These are phyloP conservation scores for Termitomyces sp. DNA, from an alignment of 768 basidiomycete species.

Conservation along the genomic window DNA sequence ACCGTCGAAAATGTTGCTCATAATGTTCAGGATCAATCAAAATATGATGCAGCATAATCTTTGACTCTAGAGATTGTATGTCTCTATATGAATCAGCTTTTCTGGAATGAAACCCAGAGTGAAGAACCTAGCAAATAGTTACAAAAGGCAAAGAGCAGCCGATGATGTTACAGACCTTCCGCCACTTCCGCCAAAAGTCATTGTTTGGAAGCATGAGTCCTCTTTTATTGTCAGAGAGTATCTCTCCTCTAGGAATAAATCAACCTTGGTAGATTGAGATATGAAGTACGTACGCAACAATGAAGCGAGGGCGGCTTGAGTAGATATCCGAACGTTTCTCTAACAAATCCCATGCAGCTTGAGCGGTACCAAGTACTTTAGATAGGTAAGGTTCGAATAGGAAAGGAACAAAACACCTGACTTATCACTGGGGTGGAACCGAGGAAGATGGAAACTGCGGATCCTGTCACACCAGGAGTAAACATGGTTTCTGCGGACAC, in stretches of 20 bases:
- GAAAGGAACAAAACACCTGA: constrained; percentile 5
- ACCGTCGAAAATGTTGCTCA: constrained; percentile 36
- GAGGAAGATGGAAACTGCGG: constrained; percentile 34
- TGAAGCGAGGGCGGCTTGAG: constrained; percentile 40
- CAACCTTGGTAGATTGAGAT: background rate
- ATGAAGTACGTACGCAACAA: constrained; percentile 28
- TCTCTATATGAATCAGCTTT: constrained; percentile 37
- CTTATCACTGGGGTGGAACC: constrained; percentile 39
- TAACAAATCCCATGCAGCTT: constrained; percentile 40
- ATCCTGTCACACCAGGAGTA: constrained; percentile 19
- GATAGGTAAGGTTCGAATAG: background rate
- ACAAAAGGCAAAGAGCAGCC: background rate
- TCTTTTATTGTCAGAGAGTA: constrained; percentile 40
- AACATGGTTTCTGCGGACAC: background rate
- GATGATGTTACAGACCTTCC: constrained; percentile 25
- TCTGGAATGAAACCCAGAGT: constrained; percentile 35
- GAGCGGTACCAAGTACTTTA: constrained; percentile 37
- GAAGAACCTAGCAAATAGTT: constrained; percentile 29
- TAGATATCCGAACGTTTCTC: constrained; percentile 43
- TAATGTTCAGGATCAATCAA: constrained; percentile 32
- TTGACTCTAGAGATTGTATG: constrained; percentile 44
- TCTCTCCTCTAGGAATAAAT: constrained; percentile 28
- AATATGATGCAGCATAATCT: constrained; percentile 35
- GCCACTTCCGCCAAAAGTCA: constrained; percentile 40
- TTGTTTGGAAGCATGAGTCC: constrained; percentile 40